Evolutionary conservation across 805 yeast species (phyloP), one percentile per base, ranked within the genome.

Genomic region (Ogataea degrootiae): DNA sequence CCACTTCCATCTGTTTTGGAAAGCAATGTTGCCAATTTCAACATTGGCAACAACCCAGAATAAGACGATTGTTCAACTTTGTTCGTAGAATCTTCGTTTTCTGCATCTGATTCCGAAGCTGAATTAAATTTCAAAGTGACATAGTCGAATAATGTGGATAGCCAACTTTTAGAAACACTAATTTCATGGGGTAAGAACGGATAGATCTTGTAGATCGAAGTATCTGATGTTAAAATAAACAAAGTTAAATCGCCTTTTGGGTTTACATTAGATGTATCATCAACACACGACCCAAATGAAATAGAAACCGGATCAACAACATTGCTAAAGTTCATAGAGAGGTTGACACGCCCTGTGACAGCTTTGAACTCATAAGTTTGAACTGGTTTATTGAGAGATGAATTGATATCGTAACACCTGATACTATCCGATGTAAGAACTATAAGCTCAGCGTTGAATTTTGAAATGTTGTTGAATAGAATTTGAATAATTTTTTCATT

Each of bases 171-270:
- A 1, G 72, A 44, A n/a, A 73, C 68, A 0, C 71, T 61, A 26
- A 80, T 54, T 23, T 68, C 61, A 1, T 60, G 50, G 0, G 91
- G 88, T 19, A 77, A 56, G 59, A 82, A 83, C n/a, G 94, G 94
- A 52, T 75, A 79, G 3, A 85, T 65, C 1, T 76, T 68, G 56
- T 74, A 83, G 1, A 86, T 50, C 52, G 85, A 87, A 14, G 84
- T 81, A 45, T 80, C 85, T 9, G 66, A 59, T 9, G 75, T 74
- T 44, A 80, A 55, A 8, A 83, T 58, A 55, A 76, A 80, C 19
- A 85, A 63, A 0, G 86, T 74, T 44, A 84, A 56, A 3, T 73
- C 71, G 12, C 83, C 83, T 21, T 50, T 51, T 26, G 67, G 62
- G 17, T 62, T 52, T 1, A 57, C 16, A 8, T 26, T 5, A 6